Evolutionary conservation across 2,329 filamentous ascomycete species (phyloP).

Genomic region (Epichloe elymi): DNA sequence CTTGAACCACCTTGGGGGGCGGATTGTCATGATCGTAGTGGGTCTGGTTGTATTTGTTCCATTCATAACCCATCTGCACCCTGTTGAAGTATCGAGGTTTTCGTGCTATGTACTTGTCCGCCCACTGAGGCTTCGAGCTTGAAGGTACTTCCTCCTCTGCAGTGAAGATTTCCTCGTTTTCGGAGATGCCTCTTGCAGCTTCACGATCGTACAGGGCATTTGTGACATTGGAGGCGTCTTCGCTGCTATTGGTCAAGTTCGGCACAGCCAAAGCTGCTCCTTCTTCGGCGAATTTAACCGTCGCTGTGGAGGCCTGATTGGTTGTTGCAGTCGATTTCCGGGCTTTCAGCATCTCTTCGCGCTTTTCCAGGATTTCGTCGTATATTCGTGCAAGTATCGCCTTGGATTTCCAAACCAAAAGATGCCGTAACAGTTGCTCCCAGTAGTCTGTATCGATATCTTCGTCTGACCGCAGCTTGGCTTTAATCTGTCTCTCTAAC

Average conservation of each 20-base stretch:
- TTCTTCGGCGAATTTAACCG: neutral
- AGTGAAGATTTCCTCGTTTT: conserved; percentile 92
- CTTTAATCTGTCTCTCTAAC: conserved; percentile 74
- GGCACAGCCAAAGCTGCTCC: neutral
- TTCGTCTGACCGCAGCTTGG: conserved; percentile 77
- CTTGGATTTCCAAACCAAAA: conserved; percentile 85
- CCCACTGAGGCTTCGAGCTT: conserved; percentile 59
- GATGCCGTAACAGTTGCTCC: conserved; percentile 77
- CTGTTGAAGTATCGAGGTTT: conserved; percentile 97
- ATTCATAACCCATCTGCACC: conserved; percentile 98
- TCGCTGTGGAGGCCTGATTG: neutral
- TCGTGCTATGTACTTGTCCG: conserved; percentile 70
- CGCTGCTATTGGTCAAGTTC: conserved; percentile 31
- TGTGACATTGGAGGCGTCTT: conserved; percentile 76
- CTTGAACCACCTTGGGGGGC: conserved; percentile 96
- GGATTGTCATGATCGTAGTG: conserved; percentile 98
- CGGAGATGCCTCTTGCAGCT: conserved; percentile 76
- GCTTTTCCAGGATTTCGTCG: conserved; percentile 43
- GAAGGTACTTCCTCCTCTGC: conserved; percentile 66
- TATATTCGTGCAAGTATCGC: conserved; percentile 70
- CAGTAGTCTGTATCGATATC: conserved; percentile 95
- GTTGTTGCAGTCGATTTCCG: conserved; percentile 4
- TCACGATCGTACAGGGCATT: conserved; percentile 86
- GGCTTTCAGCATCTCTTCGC: conserved; percentile 2
- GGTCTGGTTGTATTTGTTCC: conserved; percentile 99